Conservation (phyloP, 2,329 filamentous ascomycete genomes). For the Arthrinium phaeospermum region DNA sequence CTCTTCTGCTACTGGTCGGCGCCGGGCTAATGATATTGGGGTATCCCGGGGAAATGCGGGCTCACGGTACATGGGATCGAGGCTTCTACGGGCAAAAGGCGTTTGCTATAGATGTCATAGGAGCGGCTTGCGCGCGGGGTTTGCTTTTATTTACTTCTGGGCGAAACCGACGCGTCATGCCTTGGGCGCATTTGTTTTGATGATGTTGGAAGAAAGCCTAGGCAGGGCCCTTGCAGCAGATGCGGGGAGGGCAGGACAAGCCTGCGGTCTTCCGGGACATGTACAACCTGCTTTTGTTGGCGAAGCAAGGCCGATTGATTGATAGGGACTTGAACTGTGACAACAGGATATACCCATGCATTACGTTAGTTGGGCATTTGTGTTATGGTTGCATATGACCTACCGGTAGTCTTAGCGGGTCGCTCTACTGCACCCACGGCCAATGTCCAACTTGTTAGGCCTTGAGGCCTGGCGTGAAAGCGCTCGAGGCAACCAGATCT, state of each 20-base stretch:
- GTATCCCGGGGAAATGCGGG: no score
- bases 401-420: no score
- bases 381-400: no score
- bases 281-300: background rate
- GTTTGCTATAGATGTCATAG: background rate
- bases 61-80: no score
- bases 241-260: background rate
- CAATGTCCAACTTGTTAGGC: no score
- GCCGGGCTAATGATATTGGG: background rate
- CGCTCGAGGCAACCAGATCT: no score
- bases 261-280: background rate
- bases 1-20: background rate
- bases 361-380: no score
- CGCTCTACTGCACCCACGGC: no score
- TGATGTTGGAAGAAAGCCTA: background rate
- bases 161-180: no score
- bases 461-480: no score
- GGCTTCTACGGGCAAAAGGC: background rate
- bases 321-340: background rate
- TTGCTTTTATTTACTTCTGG: background rate
- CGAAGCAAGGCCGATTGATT: background rate
- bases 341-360: background rate
- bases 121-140: no score
- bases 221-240: background rate
- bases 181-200: background rate